These are phyloP conservation scores for Linderina pennispora DNA, from an alignment of 192 early-diverging fungal genomes.

Conservation along the genomic window DNA sequence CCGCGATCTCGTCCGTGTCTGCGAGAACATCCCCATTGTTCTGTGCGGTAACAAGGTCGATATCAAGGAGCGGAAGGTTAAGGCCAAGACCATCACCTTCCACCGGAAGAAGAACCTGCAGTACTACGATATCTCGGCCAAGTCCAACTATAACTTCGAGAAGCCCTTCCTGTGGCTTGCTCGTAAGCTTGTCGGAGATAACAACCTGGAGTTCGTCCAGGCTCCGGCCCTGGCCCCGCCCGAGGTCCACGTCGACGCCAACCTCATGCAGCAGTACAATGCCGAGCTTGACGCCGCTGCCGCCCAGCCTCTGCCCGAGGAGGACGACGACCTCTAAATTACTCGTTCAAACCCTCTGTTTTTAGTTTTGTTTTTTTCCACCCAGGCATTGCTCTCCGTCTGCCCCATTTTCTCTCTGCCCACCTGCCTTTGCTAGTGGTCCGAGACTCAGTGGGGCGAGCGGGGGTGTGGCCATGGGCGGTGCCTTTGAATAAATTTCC, in stretches of 20 bases:
- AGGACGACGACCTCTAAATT: conserved; percentile 58
- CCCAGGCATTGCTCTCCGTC: background rate
- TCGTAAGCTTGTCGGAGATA: conserved; percentile 92
- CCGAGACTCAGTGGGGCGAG: too few species aligned
- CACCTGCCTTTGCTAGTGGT: too few species aligned
- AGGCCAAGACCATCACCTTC: conserved; percentile 99
- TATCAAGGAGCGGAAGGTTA: conserved; percentile 99
- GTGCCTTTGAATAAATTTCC: too few species aligned
- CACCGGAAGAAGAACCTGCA: conserved; percentile 99
- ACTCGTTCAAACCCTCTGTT: too few species aligned
- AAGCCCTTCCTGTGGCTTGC: conserved; percentile 99
- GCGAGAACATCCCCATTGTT: conserved; percentile 99
- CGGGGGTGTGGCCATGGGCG: too few species aligned
- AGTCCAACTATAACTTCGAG: conserved; percentile 99
- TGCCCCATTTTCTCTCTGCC: background rate
- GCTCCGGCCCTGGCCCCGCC: conserved; percentile 95
- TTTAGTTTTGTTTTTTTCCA: too few species aligned
- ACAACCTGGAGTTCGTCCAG: conserved; percentile 93
- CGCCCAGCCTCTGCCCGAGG: conserved; percentile 80
- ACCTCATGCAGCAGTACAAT: conserved; percentile 73
- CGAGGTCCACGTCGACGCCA: conserved; percentile 80
- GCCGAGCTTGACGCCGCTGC: conserved; percentile 74
- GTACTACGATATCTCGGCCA: conserved; percentile 99
- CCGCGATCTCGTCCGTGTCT: conserved; percentile 97
- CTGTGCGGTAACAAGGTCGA: conserved; percentile 99